Base-by-base conservation (phyloP, 495 filamentous ascomycete species). In the Penicillium psychrofluorescens region DNA sequence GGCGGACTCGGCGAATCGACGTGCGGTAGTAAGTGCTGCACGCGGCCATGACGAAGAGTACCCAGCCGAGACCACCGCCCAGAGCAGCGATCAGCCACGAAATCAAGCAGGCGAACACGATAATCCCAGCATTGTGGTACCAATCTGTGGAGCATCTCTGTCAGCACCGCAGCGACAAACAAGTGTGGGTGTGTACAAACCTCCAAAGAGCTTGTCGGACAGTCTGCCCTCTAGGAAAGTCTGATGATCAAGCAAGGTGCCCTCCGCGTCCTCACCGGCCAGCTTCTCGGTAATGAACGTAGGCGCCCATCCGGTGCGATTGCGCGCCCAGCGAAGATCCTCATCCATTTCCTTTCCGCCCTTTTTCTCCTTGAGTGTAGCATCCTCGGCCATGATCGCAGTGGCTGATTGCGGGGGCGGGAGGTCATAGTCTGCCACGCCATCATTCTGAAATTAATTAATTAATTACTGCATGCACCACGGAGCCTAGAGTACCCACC, bases 21-120 rank as follows among this genome's bases (percentile, higher is more conserved):
- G 92, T 99, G 38, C 94, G 83, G 62, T 99, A 99, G 69, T 97
- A 97, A 15, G 94, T 95, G 44, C 81, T 83, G 64, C 92, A 97
- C 43, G 75, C 68, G 16, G 88, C 87, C 89, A 96, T 95, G 42
- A 97, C 74, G 47, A 95, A 71, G 52, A 96, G 85, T 36, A 97
- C 76, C 92, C 92, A 97, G 22, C 75, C 90, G 5, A 99, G 71
- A 29, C 92, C 92, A 46, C 91, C 91, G 38, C 92, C 94, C 8
- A 97, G 68, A 8, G 90, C 70, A 10, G 90, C 92, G 34, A 95
- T 67, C 4, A 95, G 65, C 90, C 91, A 99, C 2, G 91, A 95
- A 16, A 79, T 70, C 16, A 99, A 71, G 54, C 89, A 95, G 16
- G 92, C 89, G 55, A 99, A 96, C 35, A 88, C 72, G 50, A 99